Evolutionary conservation across 164 flowering plant species (phyloP).

Genomic region (Buxus sempervirens): DNA sequence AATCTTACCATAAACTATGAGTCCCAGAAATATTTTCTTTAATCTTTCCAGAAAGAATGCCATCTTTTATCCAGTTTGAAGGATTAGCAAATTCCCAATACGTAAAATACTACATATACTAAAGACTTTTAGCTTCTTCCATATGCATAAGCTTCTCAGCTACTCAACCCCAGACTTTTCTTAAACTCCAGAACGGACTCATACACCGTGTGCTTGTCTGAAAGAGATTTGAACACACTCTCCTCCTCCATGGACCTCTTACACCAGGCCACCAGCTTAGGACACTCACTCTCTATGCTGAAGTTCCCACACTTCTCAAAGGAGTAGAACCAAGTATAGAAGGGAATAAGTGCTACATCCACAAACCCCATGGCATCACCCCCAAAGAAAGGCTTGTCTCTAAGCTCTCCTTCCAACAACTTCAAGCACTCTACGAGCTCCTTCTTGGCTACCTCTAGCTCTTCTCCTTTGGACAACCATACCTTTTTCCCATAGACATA

Average conservation of each 20-base stretch:
- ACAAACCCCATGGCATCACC: slow-evolving; percentile 17
- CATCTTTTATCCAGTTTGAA: too few relatives aligned
- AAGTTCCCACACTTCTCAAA: slow-evolving; percentile 15
- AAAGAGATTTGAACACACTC: slow-evolving; percentile 17
- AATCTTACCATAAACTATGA: too few relatives aligned
- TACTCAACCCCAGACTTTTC: neutral
- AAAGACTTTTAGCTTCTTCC: too few relatives aligned
- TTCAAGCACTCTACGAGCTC: slow-evolving; percentile 13
- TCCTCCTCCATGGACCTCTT: slow-evolving; percentile 20
- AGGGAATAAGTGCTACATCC: slow-evolving; percentile 12
- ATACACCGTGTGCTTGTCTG: slow-evolving; percentile 10
- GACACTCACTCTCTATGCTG: slow-evolving; percentile 17
- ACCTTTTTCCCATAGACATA: neutral
- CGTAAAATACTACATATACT: too few relatives aligned
- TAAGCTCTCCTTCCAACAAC: slow-evolving; percentile 19
- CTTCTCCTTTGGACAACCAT: slow-evolving; percentile 18
- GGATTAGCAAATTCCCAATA: too few relatives aligned
- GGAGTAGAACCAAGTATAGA: slow-evolving; percentile 7
- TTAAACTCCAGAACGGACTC: slow-evolving; percentile 4
- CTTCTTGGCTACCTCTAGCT: slow-evolving; percentile 10
- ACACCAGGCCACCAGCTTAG: slow-evolving; percentile 12
- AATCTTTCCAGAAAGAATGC: too few relatives aligned
- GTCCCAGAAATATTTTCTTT: too few relatives aligned
- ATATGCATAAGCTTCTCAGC: neutral
- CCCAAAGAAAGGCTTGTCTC: slow-evolving; percentile 18